Evolutionary conservation across 345 rosid genomes (phyloP).

Genomic region (Lagerstroemia speciosa): DNA sequence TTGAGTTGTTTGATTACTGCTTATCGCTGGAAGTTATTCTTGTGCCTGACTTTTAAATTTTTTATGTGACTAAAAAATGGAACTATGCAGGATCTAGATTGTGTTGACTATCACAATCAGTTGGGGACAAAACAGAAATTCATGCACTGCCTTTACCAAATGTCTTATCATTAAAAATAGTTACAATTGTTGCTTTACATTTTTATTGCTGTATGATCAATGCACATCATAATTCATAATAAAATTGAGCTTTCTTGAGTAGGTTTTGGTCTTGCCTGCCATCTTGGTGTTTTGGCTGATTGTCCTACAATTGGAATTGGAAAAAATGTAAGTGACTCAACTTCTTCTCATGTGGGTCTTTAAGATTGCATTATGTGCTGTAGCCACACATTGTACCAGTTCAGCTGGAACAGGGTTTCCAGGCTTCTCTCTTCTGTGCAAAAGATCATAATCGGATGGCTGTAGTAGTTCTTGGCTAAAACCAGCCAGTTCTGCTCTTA

Average conservation of each 20-base stretch:
- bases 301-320: constrained; percentile 78
- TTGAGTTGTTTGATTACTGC: too few species aligned
- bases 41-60: not conserved
- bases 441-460: not conserved
- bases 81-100: not conserved
- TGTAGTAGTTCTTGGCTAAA: too few species aligned
- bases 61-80: not conserved
- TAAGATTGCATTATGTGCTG: not conserved
- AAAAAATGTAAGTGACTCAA: constrained; percentile 43
- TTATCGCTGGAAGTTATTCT: not conserved
- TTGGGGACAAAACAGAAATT: not conserved
- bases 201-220: not conserved
- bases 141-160: not conserved
- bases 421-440: not conserved
- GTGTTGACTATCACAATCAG: not conserved
- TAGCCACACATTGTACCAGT: not conserved
- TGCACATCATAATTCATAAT: not conserved
- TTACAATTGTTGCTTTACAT: not conserved
- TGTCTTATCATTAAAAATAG: not conserved
- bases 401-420: not conserved
- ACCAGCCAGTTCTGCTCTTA: not conserved
- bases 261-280: constrained; percentile 94
- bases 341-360: not conserved
- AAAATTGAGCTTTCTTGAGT: constrained; percentile 5
- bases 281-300: constrained; percentile 72